Percentiles rank a stretch among this genome's conserved stretches.
Evolutionary conservation across 495 filamentous ascomycete species (phyloP).

Genomic region (Neurospora hispaniola): DNA sequence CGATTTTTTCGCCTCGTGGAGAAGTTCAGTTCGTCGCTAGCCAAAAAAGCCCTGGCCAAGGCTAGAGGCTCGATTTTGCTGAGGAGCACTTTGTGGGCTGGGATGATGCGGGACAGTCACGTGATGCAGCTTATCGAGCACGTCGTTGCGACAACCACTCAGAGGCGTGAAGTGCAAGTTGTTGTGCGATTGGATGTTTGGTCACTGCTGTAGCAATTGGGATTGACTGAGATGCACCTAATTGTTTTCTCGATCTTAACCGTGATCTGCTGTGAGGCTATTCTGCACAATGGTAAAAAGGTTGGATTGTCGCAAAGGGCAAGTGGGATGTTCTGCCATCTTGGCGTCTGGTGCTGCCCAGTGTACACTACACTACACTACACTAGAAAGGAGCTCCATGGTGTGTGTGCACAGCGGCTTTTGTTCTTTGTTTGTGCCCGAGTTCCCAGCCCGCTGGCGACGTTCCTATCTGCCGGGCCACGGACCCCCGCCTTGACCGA

Average conservation of each 20-base stretch:
- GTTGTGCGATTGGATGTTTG: background rate
- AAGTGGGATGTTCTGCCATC: background rate
- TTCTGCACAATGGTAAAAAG: background rate
- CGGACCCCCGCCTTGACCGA: background rate
- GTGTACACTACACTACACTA: background rate
- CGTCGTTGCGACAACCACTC: background rate
- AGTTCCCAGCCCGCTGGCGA: background rate
- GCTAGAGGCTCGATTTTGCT: conserved; percentile 13
- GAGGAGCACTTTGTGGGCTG: conserved; percentile 20
- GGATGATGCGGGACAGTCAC: conserved; percentile 19
- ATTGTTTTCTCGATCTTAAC: background rate
- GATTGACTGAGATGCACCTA: background rate
- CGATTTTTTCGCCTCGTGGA: conserved; percentile 27
- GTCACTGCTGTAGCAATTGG: background rate
- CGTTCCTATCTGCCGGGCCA: background rate
- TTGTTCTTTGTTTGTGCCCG: background rate
- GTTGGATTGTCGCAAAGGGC: background rate
- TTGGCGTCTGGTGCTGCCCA: background rate
- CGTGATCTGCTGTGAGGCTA: background rate
- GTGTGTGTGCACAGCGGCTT: background rate
- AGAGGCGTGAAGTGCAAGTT: background rate
- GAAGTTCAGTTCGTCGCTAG: conserved; percentile 9
- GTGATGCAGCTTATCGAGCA: conserved; percentile 9
- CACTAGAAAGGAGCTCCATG: no score
- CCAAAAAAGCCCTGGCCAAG: conserved; percentile 19